Evolutionary conservation across 2,329 filamentous ascomycete genomes (phyloP).

Genomic region (Cucurbitaria berberidis): DNA sequence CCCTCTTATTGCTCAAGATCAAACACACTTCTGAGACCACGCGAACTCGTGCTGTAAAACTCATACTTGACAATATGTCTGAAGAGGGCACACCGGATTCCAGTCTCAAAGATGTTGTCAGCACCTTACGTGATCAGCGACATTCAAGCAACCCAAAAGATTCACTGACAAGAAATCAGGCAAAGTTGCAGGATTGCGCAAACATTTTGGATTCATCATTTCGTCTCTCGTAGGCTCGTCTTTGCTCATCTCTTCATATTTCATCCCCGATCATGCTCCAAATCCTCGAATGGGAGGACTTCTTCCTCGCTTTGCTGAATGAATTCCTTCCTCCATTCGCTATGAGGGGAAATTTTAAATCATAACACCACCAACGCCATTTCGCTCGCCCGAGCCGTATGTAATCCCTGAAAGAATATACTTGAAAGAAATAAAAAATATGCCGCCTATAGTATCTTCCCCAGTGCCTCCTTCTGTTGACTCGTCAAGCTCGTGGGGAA

Average conservation of each 20-base stretch:
- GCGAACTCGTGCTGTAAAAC: too few relatives aligned
- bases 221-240: neutral
- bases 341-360: neutral
- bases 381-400: slow-evolving; percentile 14
- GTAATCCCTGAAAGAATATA: slow-evolving; percentile 10
- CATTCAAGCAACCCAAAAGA: too few relatives aligned
- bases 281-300: neutral
- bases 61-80: too few relatives aligned
- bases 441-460: slow-evolving; percentile 69
- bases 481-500: slow-evolving; percentile 81
- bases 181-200: too few relatives aligned
- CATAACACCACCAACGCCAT: slow-evolving; percentile 27
- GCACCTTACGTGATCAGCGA: too few relatives aligned
- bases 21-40: too few relatives aligned
- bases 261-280: neutral
- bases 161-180: too few relatives aligned
- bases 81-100: too few relatives aligned
- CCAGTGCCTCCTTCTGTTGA: slow-evolving; percentile 80
- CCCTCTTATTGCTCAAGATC: too few relatives aligned
- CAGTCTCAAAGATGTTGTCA: too few relatives aligned
- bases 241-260: neutral
- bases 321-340: neutral
- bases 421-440: slow-evolving; percentile 4
- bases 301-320: neutral
- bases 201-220: neutral